These are phyloP conservation scores for Miamiensis avidus DNA, from an alignment of 169 alveolate genomes.

Conservation along the genomic window DNA sequence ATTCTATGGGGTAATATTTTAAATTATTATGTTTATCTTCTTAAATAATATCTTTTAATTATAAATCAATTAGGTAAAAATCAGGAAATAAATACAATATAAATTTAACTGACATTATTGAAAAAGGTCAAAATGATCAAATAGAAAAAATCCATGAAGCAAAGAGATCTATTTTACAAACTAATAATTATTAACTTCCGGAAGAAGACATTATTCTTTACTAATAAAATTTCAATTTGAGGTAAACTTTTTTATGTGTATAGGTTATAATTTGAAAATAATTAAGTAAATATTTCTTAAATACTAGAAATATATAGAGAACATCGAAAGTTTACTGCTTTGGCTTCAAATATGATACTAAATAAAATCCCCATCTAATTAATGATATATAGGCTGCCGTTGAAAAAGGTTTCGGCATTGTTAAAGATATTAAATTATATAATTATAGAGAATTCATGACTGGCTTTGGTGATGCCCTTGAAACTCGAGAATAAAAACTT, in stretches of 20 bases:
- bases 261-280: too few species aligned
- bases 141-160: background rate
- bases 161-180: background rate
- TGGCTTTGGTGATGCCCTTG: background rate
- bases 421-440: too few species aligned
- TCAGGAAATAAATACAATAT: too few species aligned
- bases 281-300: too few species aligned
- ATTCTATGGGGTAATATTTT: too few species aligned
- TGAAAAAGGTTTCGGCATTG: background rate
- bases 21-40: too few species aligned
- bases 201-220: background rate
- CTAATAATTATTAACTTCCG: background rate
- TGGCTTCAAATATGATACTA: background rate
- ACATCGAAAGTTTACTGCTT: too few species aligned
- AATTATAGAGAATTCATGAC: background rate
- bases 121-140: too few species aligned
- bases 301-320: background rate
- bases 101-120: background rate
- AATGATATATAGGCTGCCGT: background rate
- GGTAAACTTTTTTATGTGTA: background rate
- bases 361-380: background rate
- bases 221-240: background rate
- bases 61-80: too few species aligned
- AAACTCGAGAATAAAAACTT: background rate
- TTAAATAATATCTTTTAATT: too few species aligned